Evolutionary conservation across 23 red algal genomes (phyloP).

Genomic region (Chondrus crispus): DNA sequence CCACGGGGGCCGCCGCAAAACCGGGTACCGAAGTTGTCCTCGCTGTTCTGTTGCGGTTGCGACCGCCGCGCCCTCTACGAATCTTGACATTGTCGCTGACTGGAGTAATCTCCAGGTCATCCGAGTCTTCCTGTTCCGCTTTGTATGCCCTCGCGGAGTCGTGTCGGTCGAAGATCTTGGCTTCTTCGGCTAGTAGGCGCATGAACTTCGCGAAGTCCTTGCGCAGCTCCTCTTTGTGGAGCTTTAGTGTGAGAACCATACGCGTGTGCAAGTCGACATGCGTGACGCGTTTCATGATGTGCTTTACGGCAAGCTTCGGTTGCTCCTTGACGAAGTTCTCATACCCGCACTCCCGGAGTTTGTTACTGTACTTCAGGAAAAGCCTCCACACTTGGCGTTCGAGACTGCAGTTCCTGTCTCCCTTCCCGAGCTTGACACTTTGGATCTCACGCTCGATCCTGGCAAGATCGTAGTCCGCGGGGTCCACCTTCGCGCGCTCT

Average conservation of each 20-base stretch:
- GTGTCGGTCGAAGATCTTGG: constrained; percentile 7
- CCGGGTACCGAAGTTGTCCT: too few species aligned
- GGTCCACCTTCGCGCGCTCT: neutral
- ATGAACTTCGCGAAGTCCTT: neutral
- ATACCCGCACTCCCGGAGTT: neutral
- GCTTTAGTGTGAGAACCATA: neutral
- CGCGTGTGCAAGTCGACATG: neutral
- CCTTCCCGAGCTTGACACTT: neutral
- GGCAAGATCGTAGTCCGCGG: neutral
- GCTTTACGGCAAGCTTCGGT: neutral
- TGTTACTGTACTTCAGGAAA: neutral
- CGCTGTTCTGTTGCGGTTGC: too few species aligned
- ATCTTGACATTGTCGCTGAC: too few species aligned
- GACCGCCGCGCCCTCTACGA: too few species aligned
- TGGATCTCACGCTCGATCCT: neutral
- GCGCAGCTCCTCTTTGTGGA: neutral
- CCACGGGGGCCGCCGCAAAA: too few species aligned
- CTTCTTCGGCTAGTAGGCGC: neutral
- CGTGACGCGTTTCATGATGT: neutral
- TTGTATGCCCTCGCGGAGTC: too few species aligned
- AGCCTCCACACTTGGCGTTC: constrained; percentile 4
- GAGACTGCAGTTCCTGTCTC: neutral
- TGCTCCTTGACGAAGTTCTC: neutral
- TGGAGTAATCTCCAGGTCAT: too few species aligned
- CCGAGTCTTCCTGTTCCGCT: too few species aligned